phyloP scores from a whole-genome alignment of 2,329 filamentous ascomycete species.

The Sporothrix pallida region DNA sequence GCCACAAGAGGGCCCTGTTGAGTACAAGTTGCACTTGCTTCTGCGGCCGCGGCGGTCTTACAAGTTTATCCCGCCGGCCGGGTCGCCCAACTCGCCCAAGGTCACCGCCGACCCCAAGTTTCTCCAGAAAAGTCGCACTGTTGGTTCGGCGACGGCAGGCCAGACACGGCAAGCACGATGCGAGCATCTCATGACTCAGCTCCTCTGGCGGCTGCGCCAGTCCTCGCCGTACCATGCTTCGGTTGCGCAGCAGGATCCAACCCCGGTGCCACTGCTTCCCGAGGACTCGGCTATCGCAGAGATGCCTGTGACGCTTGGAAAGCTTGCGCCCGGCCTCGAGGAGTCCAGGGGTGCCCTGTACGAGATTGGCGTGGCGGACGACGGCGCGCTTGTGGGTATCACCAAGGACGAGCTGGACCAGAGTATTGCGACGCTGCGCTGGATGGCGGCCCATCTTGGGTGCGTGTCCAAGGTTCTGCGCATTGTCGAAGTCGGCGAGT shows the following conservation, averaged over 20 bases:
- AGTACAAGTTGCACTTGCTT: conserved; percentile 94
- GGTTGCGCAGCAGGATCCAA: conserved; percentile 70
- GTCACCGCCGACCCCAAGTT: conserved; percentile 41
- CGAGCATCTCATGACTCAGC: conserved; percentile 90
- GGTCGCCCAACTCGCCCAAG: conserved; percentile 43
- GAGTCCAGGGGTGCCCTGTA: conserved; percentile 93
- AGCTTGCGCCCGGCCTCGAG: conserved; percentile 79
- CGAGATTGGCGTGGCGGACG: conserved; percentile 94
- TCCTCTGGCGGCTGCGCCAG: conserved; percentile 93
- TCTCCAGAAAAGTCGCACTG: conserved; percentile 39
- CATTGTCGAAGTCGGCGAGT: conserved; percentile 82
- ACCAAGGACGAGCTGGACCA: conserved; percentile 91
- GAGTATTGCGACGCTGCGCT: conserved; percentile 79
- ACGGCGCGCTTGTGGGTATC: conserved; percentile 87
- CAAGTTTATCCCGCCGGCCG: conserved; percentile 62
- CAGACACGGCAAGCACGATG: conserved; percentile 82
- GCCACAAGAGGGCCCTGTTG: conserved; percentile 90
- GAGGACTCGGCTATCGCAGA: conserved; percentile 61
- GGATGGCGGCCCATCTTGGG: conserved; percentile 92
- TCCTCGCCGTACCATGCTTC: conserved; percentile 90
- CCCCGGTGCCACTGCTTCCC: conserved; percentile 69
- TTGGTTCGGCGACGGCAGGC: conserved; percentile 43
- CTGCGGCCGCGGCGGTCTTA: conserved; percentile 79
- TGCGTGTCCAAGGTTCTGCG: conserved; percentile 83
- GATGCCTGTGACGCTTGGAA: conserved; percentile 56